Conservation (phyloP, 1,139 yeast genomes). For the Pneumocystis sp. region DNA sequence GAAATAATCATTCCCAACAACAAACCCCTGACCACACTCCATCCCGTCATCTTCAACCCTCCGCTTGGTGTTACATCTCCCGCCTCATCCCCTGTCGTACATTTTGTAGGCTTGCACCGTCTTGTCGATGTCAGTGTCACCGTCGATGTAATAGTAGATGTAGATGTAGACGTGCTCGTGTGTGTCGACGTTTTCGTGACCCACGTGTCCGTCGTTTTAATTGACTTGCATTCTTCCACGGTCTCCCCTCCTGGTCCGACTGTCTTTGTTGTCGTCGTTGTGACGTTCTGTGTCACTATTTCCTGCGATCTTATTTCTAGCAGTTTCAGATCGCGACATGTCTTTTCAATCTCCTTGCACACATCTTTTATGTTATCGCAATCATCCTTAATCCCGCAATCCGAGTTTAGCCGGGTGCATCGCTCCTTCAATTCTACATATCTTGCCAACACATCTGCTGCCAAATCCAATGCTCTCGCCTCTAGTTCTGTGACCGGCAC, state of each 20-base stretch:
- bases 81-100: no score
- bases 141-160: no score
- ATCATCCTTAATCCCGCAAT: background rate
- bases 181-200: background rate
- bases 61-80: no score
- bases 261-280: background rate
- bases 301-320: background rate
- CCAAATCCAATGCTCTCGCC: background rate
- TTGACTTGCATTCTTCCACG: background rate
- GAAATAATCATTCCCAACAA: no score
- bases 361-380: background rate
- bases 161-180: background rate
- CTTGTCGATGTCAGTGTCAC: no score
- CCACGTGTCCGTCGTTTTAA: background rate
- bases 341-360: background rate
- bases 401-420: background rate
- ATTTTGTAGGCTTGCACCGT: no score
- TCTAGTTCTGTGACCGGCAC: background rate
- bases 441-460: background rate
- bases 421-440: background rate
- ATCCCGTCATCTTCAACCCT: no score
- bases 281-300: background rate
- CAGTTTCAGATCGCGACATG: background rate
- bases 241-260: background rate
- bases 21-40: no score